Base-by-base conservation (phyloP, 176 grass and related monocot genomes). In the Melocanna baccifera region DNA sequence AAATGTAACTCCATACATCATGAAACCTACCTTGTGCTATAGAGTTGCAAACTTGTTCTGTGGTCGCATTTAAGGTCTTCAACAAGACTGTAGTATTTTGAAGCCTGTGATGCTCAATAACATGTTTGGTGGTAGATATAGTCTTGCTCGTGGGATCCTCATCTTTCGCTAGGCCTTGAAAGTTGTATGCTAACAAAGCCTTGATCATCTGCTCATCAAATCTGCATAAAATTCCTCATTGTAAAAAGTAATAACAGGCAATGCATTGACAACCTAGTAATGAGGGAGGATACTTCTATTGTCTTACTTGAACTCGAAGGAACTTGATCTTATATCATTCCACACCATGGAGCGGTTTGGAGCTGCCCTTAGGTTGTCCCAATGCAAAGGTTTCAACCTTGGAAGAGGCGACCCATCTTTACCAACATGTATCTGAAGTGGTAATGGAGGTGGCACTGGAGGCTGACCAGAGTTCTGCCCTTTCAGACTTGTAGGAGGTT, bases 21-120 rank as follows among this genome's bases (percentile, higher is more conserved):
- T 77, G 41, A 53, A 36, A 70, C 71, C 18, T 86, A 97, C 94
- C 94, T 80, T 90, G 65, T 34, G 53, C 84, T 84, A 97, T 64
- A 58, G 91, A 89, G 77, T 83, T 40, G 53, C 75, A 93, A 28
- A 91, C 91, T 93, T 94, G 90, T 19, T 94, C 85, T 0, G 75
- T 77, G 25, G 59, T 97, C 2, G 92, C 85, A 57, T 94, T 94
- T 83, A 97, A 82, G 7, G 95, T 90, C 90, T 94, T 97, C 78
- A 97, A 75, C 66, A 97, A 85, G 67, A 97, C 93, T 37, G 90
- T 97, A 85, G 88, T 90, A 81, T 97, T 97, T 83, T 97, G 95
- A 64, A 97, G 84, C 20, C 89, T 91, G 40, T 97, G 92, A 46
- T 94, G 92, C 75, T 94, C 92, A 66, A 97, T 90, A 58, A 94